Conservation (phyloP, 2,329 filamentous ascomycete genomes). For the Ophiostoma triangulosporum region DNA sequence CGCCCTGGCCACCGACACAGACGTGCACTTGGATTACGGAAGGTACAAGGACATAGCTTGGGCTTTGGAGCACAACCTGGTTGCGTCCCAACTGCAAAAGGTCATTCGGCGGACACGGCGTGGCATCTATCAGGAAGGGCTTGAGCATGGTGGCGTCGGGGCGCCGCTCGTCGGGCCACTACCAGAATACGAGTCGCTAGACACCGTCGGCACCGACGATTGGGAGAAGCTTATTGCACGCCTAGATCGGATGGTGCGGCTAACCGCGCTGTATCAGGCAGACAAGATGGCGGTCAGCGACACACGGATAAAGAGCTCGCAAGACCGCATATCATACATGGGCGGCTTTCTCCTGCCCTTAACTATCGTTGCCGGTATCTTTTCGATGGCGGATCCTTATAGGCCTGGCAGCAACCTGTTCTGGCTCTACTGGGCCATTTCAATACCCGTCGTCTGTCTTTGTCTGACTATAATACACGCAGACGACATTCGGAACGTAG, state of each 20-base stretch:
- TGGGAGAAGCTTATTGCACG: constrained; percentile 23
- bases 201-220: constrained; percentile 9
- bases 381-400: constrained; percentile 33
- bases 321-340: constrained; percentile 36
- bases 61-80: background rate
- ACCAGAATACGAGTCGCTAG: background rate
- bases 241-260: constrained; percentile 11
- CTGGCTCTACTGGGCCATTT: constrained; percentile 36
- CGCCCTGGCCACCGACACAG: background rate
- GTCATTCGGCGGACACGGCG: background rate
- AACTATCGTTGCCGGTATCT: constrained; percentile 32
- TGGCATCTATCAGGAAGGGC: background rate
- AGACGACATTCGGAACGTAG: constrained; percentile 31
- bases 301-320: constrained; percentile 24
- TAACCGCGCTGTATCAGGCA: background rate
- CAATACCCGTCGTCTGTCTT: constrained; percentile 24
- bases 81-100: background rate
- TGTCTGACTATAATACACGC: constrained; percentile 33
- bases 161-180: background rate
- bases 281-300: background rate
- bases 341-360: constrained; percentile 35
- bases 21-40: background rate
- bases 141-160: background rate
- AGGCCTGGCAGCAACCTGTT: constrained; percentile 28
- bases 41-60: background rate